Evolutionary conservation across 129 eudicot genomes (phyloP).

Genomic region (Pittosporum tobira): DNA sequence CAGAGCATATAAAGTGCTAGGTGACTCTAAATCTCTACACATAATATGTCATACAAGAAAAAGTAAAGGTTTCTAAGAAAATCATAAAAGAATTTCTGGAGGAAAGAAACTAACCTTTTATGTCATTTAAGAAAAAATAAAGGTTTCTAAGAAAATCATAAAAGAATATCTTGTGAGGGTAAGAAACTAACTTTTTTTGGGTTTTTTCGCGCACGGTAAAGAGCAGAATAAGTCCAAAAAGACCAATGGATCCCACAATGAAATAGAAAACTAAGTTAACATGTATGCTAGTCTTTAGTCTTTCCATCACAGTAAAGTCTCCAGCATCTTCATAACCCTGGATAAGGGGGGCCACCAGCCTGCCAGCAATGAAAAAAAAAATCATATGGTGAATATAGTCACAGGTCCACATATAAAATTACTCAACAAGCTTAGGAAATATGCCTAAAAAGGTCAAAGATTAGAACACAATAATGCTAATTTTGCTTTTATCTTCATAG

Average conservation of each 20-base stretch:
- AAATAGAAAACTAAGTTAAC: conserved; percentile 76
- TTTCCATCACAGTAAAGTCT: conserved; percentile 74
- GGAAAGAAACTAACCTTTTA: too few species aligned
- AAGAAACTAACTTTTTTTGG: conserved; percentile 44
- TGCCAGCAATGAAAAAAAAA: conserved; percentile 32
- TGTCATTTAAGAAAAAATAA: conserved; percentile 1
- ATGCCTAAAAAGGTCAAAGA: not conserved
- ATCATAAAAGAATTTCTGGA: too few species aligned
- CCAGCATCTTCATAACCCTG: conserved; percentile 99
- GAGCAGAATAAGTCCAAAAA: conserved; percentile 75
- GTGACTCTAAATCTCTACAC: not conserved
- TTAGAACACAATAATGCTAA: not conserved
- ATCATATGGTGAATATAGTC: too few species aligned
- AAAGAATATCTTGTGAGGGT: not conserved
- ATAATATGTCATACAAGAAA: not conserved
- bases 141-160: not conserved
- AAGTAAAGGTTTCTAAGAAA: conserved; percentile 7
- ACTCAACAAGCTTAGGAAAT: not conserved
- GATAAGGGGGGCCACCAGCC: conserved; percentile 93
- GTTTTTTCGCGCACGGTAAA: conserved; percentile 46
- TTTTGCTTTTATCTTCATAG: not conserved
- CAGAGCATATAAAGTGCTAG: not conserved
- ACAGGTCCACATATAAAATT: not conserved
- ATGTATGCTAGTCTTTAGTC: conserved; percentile 88
- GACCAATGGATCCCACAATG: conserved; percentile 79